Evolutionary conservation across 306 rosid species (phyloP).

Genomic region (Cercis canadensis): DNA sequence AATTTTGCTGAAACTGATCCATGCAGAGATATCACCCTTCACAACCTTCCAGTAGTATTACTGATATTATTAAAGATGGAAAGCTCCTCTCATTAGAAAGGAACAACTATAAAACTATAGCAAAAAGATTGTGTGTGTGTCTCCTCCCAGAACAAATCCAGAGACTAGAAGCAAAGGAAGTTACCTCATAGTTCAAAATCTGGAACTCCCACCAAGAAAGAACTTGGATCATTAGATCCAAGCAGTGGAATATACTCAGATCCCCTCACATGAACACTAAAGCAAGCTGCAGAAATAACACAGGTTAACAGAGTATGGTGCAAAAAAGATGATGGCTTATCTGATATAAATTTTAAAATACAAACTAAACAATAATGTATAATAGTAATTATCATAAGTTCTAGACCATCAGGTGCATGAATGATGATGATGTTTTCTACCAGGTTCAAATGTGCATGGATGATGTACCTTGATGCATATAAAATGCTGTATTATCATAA

Average conservation of each 20-base stretch:
- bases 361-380: no score
- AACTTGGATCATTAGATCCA: conserved; percentile 74
- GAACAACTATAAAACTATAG: not conserved
- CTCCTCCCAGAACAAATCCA: not conserved
- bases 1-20: conserved; percentile 20
- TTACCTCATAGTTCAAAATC: conserved; percentile 71
- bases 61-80: conserved; percentile 20
- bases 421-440: no score
- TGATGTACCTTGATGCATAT: no score
- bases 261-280: conserved; percentile 92
- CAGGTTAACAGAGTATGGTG: not conserved
- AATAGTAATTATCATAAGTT: no score
- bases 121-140: not conserved
- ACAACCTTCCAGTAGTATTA: conserved; percentile 24
- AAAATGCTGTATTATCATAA: no score
- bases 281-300: conserved; percentile 77
- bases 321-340: not conserved
- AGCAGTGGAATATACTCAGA: conserved; percentile 86
- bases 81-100: not conserved
- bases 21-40: conserved; percentile 27
- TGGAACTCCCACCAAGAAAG: conserved; percentile 72
- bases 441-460: not conserved
- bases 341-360: not conserved
- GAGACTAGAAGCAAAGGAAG: conserved; percentile 9
- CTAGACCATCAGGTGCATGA: no score